Evolutionary conservation across 1,139 yeast genomes (phyloP).

Genomic region (Entelexis paramagnoliae): DNA sequence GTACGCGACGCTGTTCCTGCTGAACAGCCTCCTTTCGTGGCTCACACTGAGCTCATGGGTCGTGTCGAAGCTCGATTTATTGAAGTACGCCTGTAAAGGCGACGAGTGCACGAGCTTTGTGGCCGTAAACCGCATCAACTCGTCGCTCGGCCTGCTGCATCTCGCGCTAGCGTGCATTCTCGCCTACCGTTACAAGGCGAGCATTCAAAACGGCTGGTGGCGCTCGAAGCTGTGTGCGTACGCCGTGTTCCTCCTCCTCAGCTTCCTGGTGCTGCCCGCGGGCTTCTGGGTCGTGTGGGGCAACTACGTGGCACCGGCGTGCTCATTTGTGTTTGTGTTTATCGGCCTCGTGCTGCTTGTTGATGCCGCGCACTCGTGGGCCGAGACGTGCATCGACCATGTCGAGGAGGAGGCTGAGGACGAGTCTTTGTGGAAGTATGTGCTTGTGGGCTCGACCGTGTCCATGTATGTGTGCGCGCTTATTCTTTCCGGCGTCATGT

Average conservation of each 20-base stretch:
- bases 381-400: constrained; percentile 85
- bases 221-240: constrained; percentile 45
- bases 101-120: constrained; percentile 86
- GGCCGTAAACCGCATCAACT: constrained; percentile 82
- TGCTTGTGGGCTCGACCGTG: constrained; percentile 77
- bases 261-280: constrained; percentile 71
- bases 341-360: constrained; percentile 84
- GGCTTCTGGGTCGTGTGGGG: constrained; percentile 83
- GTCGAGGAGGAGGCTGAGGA: constrained; percentile 75
- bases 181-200: constrained; percentile 66
- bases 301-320: constrained; percentile 72
- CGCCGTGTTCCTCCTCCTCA: constrained; percentile 48
- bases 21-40: constrained; percentile 85
- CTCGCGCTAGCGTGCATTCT: constrained; percentile 56
- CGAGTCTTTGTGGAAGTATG: constrained; percentile 54
- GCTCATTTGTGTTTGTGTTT: constrained; percentile 75
- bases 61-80: constrained; percentile 58
- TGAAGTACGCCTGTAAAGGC: constrained; percentile 68
- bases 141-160: constrained; percentile 78
- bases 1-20: constrained; percentile 66
- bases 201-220: constrained; percentile 84
- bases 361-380: constrained; percentile 98
- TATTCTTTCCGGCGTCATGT: constrained; percentile 67
- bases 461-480: constrained; percentile 70
- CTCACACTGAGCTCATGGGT: constrained; percentile 77